Evolutionary conservation across 352 stramenopile genomes (phyloP).

Genomic region (Phytophthora rubi): DNA sequence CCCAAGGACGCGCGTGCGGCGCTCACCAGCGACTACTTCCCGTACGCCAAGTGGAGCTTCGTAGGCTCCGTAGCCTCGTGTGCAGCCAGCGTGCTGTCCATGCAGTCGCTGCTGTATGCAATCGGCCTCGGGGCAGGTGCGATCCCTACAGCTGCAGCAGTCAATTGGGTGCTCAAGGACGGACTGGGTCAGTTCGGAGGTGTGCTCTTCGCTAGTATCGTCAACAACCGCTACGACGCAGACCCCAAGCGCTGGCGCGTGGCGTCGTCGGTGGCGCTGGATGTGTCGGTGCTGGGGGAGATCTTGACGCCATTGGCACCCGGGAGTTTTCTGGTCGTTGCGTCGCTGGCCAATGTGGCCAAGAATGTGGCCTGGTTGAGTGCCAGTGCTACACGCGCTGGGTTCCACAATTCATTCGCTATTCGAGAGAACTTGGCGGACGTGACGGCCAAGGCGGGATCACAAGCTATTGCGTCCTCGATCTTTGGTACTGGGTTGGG

Average conservation of each 20-base stretch:
- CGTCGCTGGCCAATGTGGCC: constrained; percentile 87
- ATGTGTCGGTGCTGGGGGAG: constrained; percentile 93
- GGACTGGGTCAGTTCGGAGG: constrained; percentile 96
- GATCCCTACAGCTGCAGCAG: constrained; percentile 88
- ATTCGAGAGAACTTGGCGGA: constrained; percentile 93
- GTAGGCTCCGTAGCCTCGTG: constrained; percentile 79
- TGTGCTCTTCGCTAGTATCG: constrained; percentile 92
- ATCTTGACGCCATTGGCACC: constrained; percentile 87
- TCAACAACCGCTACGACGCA: constrained; percentile 94
- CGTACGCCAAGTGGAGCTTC: constrained; percentile 91
- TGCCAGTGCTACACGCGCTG: constrained; percentile 92
- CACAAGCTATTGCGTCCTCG: constrained; percentile 94
- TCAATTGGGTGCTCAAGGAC: constrained; percentile 98
- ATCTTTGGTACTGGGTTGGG: constrained; percentile 77
- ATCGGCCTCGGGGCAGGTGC: constrained; percentile 92
- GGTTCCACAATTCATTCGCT: constrained; percentile 95
- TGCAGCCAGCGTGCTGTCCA: constrained; percentile 91
- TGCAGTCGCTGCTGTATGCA: constrained; percentile 94
- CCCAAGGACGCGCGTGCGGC: constrained; percentile 88
- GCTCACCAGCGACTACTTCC: constrained; percentile 86
- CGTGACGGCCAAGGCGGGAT: constrained; percentile 96
- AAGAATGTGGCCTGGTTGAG: constrained; percentile 98
- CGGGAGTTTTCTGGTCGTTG: constrained; percentile 89
- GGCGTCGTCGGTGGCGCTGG: constrained; percentile 89
- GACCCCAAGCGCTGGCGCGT: constrained; percentile 96